Base-by-base conservation (phyloP, 2,329 filamentous ascomycete species). In the Fusarium proliferatum region DNA sequence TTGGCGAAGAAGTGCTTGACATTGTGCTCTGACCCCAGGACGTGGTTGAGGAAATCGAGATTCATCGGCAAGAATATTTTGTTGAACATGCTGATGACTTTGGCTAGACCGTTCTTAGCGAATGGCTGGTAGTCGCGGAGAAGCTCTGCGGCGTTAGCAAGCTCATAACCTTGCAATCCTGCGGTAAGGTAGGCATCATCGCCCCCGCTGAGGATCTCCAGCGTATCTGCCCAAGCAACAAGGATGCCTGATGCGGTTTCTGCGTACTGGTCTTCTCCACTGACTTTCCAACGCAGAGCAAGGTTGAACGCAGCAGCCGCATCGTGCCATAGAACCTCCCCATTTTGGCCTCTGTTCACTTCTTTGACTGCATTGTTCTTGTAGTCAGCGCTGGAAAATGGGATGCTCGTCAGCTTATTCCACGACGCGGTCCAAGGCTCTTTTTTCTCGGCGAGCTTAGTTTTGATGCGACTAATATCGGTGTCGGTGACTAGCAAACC, bases 111-210 rank as follows among this genome's bases (percentile, higher is more conserved):
- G 6, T 36, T 59, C 3, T 39, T 28, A 5, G 43, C 55, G 19
- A 63, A 63, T 3, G 60, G 41, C 13, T 57, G 33, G 57, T 85
- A 82, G 26, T 64, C 71, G 4, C 83, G 76, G 51, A 86, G 75
- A 3, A 86, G 76, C 65, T 87, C 85, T 1, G 80, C 85, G 0
- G 82, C 85, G 52, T 87, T 87, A 21, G 85, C 85, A 17, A 86
- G 76, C 67, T 87, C 78, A 61, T 86, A 86, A 0, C 85, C 85
- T 39, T 87, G 84, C 4, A 87, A 69, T 0, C 85, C 85, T 0
- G 82, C 77, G 0, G 82, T 81, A 5, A 87, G 82, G 61, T 78
- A 64, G 5, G 34, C 56, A 3, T 64, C 61, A 6, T 61, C 56
- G 0, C 56, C 56, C 17, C 56, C 56, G 6, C 42, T 61, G 13